Evolutionary conservation across 371 early-diverging fungal genomes (phyloP), one percentile per base, ranked within the genome.

Genomic region (Mortierella sp.): DNA sequence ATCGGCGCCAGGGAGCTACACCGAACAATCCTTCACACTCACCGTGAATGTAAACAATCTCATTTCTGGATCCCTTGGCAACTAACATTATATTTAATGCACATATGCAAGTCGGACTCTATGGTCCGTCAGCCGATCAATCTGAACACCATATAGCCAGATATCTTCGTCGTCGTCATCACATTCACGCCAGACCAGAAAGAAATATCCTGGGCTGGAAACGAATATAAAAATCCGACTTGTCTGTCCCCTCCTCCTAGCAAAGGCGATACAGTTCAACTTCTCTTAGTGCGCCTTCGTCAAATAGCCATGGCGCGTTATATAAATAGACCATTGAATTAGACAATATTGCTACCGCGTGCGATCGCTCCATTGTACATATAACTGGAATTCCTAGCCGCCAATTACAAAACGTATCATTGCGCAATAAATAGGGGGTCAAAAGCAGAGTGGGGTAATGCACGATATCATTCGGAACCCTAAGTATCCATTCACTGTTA

Each of bases 201-300:
- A 28, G 52, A 64, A 41, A 58, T 59, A 48, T 50, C 15, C 2
- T 64, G 64, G 70, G 57, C 9, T 4, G 45, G 36, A 10, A 53
- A 58, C 28, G 70, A 52, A 15, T 24, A 22, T 53, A 66, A 52
- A 10, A 22, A 59, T 22, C 28, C 41, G 41, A 3, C n/a, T 1
- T 7, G 65, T 4, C 21, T 55, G 33, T 65, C 38, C 0, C 60
- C 60, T 3, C 65, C 64, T 13, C 65, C n/a, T 65, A 11, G 72
- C 53, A 5, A 50, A 48, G 24, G 59, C 40, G 4, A 58, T 65
- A 21, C 65, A 65, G 43, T 24, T 50, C 4, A 5, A 65, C 41
- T 21, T 16, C 52, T 9, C 65, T 65, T 7, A 71, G 72, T 36
- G 72, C 71, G 2, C 71, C 71, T 28, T 40, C 55, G 16, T 10